Percentiles rank a stretch among this genome's conserved stretches.
Conservation (phyloP, 2,329 filamentous ascomycete genomes). For the Ophiocordyceps camponoti-saundersi region DNA sequence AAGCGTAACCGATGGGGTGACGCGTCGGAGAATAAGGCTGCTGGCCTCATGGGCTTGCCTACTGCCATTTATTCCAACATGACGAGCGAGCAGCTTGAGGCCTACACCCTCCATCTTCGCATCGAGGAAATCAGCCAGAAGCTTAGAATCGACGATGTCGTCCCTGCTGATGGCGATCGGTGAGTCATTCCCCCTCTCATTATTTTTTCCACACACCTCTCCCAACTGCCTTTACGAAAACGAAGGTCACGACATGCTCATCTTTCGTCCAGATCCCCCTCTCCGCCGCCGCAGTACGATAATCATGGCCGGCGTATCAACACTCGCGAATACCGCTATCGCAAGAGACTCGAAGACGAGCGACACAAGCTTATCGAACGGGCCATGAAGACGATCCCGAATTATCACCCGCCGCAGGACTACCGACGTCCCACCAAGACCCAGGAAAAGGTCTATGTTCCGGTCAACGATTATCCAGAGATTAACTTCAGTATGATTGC, state of each 20-base stretch:
- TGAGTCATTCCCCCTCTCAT: conserved; percentile 24
- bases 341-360: conserved; percentile 95
- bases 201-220: not conserved
- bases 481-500: conserved; percentile 99
- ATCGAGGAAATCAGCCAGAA: conserved; percentile 99
- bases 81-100: conserved; percentile 96
- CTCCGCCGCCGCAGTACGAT: conserved; percentile 91
- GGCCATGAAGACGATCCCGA: conserved; percentile 98
- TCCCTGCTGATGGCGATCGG: conserved; percentile 91
- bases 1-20: conserved; percentile 99
- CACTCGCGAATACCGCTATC: conserved; percentile 94
- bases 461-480: conserved; percentile 99
- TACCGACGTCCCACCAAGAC: conserved; percentile 99
- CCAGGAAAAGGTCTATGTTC: conserved; percentile 99
- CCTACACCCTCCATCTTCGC: conserved; percentile 87
- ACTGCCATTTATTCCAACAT: conserved; percentile 95
- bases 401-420: conserved; percentile 96
- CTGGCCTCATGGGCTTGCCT: conserved; percentile 89
- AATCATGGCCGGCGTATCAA: conserved; percentile 99
- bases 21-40: conserved; percentile 94
- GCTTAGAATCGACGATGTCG: conserved; percentile 96
- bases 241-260: not conserved
- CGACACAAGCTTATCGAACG: conserved; percentile 97
- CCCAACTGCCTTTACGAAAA: not conserved
- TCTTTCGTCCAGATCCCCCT: conserved; percentile 56